A percentile compares a stretch with the other conserved stretches of the same genome.
phyloP scores from a whole-genome alignment of 345 rosid species.

The Citrus unshiu region DNA sequence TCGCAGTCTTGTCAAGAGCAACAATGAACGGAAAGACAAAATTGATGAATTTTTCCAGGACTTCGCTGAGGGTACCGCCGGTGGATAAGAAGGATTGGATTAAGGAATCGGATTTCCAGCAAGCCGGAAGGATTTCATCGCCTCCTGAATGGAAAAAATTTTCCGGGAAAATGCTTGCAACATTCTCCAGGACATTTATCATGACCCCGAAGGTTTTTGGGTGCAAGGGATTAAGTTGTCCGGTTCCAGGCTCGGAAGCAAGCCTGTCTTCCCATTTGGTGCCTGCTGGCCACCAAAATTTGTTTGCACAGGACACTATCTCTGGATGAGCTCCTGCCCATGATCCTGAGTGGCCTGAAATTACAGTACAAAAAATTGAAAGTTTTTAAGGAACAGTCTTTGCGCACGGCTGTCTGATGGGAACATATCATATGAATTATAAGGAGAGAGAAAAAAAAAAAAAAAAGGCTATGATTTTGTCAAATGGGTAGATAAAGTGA shows the following conservation, averaged over 20 bases:
- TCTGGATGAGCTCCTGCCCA: conserved; percentile 86
- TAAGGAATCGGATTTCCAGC: conserved; percentile 69
- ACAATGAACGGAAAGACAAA: conserved; percentile 55
- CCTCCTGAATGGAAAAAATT: conserved; percentile 69
- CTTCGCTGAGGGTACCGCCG: conserved; percentile 65
- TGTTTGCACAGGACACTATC: conserved; percentile 70
- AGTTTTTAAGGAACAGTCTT: not conserved
- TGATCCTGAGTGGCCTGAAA: conserved; percentile 1
- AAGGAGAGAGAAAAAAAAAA: too few species aligned
- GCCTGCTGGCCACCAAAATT: conserved; percentile 86
- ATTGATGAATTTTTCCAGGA: conserved; percentile 59
- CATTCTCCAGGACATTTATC: conserved; percentile 50
- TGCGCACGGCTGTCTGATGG: not conserved
- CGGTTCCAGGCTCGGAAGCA: conserved; percentile 83
- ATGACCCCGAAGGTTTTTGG: conserved; percentile 72
- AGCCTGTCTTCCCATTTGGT: conserved; percentile 52
- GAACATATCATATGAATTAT: not conserved
- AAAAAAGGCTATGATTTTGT: too few species aligned
- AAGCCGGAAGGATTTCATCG: conserved; percentile 72
- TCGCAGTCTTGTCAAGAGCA: conserved; percentile 64
- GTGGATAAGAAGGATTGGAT: conserved; percentile 54
- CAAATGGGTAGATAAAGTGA: too few species aligned
- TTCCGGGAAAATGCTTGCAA: conserved; percentile 55
- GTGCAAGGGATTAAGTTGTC: conserved; percentile 77
- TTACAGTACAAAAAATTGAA: not conserved